phyloP scores from a whole-genome alignment of 148 eudicot species.

The Gaultheria prostrata region DNA sequence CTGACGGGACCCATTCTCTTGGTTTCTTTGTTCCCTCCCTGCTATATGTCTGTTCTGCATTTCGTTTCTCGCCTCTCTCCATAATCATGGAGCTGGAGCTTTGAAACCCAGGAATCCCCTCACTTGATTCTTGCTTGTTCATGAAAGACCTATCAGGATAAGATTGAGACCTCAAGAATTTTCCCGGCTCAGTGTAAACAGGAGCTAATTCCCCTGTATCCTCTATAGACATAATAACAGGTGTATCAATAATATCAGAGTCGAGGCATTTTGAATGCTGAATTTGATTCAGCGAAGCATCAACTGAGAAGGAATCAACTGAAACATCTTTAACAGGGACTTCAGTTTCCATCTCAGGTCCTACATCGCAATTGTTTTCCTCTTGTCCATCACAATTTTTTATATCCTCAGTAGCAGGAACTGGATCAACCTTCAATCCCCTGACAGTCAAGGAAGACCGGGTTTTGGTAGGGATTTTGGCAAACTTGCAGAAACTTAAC shows the following conservation, averaged over 20 bases:
- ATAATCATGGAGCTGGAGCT: slow-evolving; percentile 35
- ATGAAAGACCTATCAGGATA: slow-evolving; percentile 33
- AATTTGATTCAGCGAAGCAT: slow-evolving; percentile 29
- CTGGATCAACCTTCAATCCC: slow-evolving; percentile 30
- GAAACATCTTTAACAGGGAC: slow-evolving; percentile 27
- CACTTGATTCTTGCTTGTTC: slow-evolving; percentile 44
- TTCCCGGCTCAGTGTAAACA: slow-evolving; percentile 24
- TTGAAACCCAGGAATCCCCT: slow-evolving; percentile 33
- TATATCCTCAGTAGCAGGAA: slow-evolving; percentile 29
- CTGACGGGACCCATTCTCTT: slow-evolving; percentile 50
- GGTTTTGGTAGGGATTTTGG: slow-evolving; percentile 45
- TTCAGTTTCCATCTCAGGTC: slow-evolving; percentile 26
- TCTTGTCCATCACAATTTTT: slow-evolving; percentile 26
- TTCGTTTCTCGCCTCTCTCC: slow-evolving; percentile 71
- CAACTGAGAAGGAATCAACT: slow-evolving; percentile 30
- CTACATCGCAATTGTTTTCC: slow-evolving; percentile 22
- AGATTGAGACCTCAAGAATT: slow-evolving; percentile 28
- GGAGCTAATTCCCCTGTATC: slow-evolving; percentile 23
- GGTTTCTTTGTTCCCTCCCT: slow-evolving; percentile 55
- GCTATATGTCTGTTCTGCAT: slow-evolving; percentile 34
- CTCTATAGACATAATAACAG: slow-evolving; percentile 26
- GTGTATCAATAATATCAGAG: slow-evolving; percentile 16
- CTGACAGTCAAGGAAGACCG: slow-evolving; percentile 41
- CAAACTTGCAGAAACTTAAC: slow-evolving; percentile 36
- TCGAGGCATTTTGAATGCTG: slow-evolving; percentile 28